phyloP scores from a whole-genome alignment of 768 basidiomycete genomes.

The Pulveroboletus frians region DNA sequence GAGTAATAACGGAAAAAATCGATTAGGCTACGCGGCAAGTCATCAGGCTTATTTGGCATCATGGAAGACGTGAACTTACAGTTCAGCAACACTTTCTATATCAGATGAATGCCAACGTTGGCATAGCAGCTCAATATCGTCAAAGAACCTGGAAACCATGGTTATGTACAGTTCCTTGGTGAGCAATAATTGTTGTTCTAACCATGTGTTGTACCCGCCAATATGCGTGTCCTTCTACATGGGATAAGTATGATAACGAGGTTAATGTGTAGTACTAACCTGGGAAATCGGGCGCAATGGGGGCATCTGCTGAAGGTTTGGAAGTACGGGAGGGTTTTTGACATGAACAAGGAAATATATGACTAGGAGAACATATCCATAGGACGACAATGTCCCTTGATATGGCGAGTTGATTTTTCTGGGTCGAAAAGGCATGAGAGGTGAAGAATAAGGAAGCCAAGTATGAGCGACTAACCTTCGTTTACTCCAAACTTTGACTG shows the following conservation, averaged over 20 bases:
- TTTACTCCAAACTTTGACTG: constrained; percentile 99
- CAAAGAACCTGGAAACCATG: constrained; percentile 71
- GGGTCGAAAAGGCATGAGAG: neutral
- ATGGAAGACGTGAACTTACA: constrained; percentile 47
- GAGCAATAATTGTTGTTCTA: constrained; percentile 14
- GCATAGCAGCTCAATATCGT: constrained; percentile 89
- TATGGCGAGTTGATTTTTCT: constrained; percentile 99
- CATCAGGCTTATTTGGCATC: constrained; percentile 3
- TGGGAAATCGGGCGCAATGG: constrained; percentile 82
- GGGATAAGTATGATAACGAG: constrained; percentile 9
- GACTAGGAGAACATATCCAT: constrained; percentile 96
- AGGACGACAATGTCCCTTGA: constrained; percentile 92
- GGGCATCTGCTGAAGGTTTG: constrained; percentile 93
- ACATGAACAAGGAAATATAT: constrained; percentile 98
- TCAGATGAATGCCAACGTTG: constrained; percentile 95
- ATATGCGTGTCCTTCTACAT: constrained; percentile 74
- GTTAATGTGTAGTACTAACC: constrained; percentile 35
- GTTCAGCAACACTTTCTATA: constrained; percentile 85
- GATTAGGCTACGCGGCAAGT: constrained; percentile 59
- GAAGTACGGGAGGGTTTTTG: constrained; percentile 93
- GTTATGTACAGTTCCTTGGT: constrained; percentile 8
- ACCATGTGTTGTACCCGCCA: constrained; percentile 81
- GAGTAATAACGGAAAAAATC: constrained; percentile 98
- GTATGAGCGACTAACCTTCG: constrained; percentile 49
- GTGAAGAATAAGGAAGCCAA: neutral